These are phyloP conservation scores for Rhodamnia argentea DNA, from an alignment of 345 rosid genomes.

Conservation along the genomic window DNA sequence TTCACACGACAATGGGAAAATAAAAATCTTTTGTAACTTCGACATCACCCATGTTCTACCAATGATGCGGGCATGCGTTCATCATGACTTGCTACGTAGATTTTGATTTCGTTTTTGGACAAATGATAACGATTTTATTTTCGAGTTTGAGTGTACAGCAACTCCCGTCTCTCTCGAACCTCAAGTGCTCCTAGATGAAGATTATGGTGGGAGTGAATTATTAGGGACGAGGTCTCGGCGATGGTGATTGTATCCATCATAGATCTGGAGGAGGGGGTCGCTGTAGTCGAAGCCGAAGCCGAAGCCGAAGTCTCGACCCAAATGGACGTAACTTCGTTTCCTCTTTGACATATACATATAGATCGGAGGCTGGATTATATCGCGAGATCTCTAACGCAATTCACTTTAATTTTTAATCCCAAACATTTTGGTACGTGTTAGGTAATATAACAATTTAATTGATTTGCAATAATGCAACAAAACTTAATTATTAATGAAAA, in stretches of 20 bases:
- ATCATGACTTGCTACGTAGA: neutral
- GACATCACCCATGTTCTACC: neutral
- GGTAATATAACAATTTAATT: neutral
- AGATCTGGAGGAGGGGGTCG: neutral
- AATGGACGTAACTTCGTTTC: neutral
- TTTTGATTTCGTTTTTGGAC: neutral
- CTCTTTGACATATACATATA: neutral
- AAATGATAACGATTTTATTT: neutral
- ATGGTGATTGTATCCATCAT: neutral
- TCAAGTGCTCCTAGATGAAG: neutral
- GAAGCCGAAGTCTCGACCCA: neutral
- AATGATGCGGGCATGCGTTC: neutral
- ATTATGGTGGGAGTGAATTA: neutral
- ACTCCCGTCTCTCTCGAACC: neutral
- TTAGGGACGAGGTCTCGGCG: neutral
- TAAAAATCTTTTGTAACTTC: neutral
- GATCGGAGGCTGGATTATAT: neutral
- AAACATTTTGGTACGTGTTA: neutral
- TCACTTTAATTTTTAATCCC: neutral
- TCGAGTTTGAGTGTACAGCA: neutral
- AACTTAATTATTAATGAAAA: neutral
- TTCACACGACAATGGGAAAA: neutral
- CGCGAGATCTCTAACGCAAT: neutral
- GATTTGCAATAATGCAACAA: neutral
- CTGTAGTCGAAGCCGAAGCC: neutral